Evolutionary conservation across 2,329 filamentous ascomycete genomes (phyloP).

Genomic region (Colletotrichum brevisporum): DNA sequence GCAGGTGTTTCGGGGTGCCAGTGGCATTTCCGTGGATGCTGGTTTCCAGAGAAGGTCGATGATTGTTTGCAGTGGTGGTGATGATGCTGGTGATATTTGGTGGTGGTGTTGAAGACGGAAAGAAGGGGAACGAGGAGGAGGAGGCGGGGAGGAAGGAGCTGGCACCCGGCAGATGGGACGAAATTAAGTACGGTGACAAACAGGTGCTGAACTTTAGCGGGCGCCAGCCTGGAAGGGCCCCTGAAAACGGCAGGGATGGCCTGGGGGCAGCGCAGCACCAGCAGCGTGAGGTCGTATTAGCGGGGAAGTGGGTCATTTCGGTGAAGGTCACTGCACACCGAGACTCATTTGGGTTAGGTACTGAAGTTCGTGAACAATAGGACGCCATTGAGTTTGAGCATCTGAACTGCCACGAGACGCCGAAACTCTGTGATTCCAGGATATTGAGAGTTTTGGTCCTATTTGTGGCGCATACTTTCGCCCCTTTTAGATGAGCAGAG

Average conservation of each 20-base stretch:
- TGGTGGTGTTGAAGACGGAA: too few relatives aligned
- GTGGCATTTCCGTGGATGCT: too few relatives aligned
- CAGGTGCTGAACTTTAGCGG: slow-evolving; percentile 32
- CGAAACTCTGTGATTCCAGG: not conserved
- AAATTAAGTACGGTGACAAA: slow-evolving; percentile 31
- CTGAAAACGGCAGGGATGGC: slow-evolving; percentile 30
- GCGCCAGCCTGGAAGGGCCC: slow-evolving; percentile 20
- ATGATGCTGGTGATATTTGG: not conserved
- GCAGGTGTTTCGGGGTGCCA: not conserved
- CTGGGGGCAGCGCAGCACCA: not conserved
- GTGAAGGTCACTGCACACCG: slow-evolving; percentile 17
- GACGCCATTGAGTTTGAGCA: not conserved
- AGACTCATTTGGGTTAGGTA: too few relatives aligned
- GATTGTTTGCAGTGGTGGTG: not conserved
- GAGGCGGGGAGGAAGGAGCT: not conserved
- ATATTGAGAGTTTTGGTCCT: not conserved
- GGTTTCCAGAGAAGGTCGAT: too few relatives aligned
- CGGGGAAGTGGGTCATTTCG: slow-evolving; percentile 19
- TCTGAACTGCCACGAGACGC: not conserved
- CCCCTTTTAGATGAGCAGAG: too few relatives aligned
- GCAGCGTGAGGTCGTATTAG: slow-evolving; percentile 7
- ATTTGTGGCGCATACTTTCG: not conserved
- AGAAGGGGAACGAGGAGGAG: slow-evolving; percentile 1
- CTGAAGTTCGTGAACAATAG: too few relatives aligned
- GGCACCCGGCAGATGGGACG: slow-evolving; percentile 23